Evolutionary conservation across 768 basidiomycete genomes (phyloP).

Genomic region (Psilocybe cubensis): DNA sequence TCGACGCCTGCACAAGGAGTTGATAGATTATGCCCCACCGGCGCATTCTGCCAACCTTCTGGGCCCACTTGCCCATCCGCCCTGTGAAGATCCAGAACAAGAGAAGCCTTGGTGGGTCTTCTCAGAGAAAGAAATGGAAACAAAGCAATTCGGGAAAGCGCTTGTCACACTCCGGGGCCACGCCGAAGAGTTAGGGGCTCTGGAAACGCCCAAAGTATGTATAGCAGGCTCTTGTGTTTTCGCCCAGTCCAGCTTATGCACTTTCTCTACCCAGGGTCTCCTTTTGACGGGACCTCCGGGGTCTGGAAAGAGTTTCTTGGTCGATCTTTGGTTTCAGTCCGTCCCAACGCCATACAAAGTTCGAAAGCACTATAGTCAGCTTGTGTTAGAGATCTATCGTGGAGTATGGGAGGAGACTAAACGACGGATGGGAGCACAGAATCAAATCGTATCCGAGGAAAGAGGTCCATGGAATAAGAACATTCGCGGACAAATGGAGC

Average conservation of each 20-base stretch:
- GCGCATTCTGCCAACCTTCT: slow-evolving; percentile 23
- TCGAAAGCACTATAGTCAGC: slow-evolving; percentile 60
- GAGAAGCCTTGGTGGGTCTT: slow-evolving; percentile 36
- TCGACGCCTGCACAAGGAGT: slow-evolving; percentile 46
- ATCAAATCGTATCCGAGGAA: slow-evolving; percentile 7
- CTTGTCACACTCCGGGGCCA: slow-evolving; percentile 38
- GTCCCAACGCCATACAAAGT: slow-evolving; percentile 56
- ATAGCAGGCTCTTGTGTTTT: neutral
- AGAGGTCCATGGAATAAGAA: slow-evolving; percentile 27
- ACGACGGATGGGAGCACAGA: slow-evolving; percentile 31
- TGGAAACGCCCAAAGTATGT: slow-evolving; percentile 54
- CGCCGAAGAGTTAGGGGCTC: slow-evolving; percentile 52
- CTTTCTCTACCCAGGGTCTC: slow-evolving; percentile 39
- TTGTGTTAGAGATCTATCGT: slow-evolving; percentile 58
- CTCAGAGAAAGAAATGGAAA: slow-evolving; percentile 14
- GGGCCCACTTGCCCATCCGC: slow-evolving; percentile 22
- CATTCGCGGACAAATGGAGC: slow-evolving; percentile 29
- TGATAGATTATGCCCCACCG: slow-evolving; percentile 56
- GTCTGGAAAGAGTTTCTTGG: slow-evolving; percentile 56
- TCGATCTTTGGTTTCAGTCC: slow-evolving; percentile 59
- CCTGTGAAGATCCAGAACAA: slow-evolving; percentile 22
- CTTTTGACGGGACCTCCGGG: slow-evolving; percentile 56
- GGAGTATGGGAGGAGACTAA: slow-evolving; percentile 57
- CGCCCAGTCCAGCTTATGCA: neutral
- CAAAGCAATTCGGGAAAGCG: slow-evolving; percentile 20